Percentiles rank a stretch among this genome's conserved stretches.
phyloP scores from a whole-genome alignment of 768 basidiomycete genomes.

The Calocybe cyanea region DNA sequence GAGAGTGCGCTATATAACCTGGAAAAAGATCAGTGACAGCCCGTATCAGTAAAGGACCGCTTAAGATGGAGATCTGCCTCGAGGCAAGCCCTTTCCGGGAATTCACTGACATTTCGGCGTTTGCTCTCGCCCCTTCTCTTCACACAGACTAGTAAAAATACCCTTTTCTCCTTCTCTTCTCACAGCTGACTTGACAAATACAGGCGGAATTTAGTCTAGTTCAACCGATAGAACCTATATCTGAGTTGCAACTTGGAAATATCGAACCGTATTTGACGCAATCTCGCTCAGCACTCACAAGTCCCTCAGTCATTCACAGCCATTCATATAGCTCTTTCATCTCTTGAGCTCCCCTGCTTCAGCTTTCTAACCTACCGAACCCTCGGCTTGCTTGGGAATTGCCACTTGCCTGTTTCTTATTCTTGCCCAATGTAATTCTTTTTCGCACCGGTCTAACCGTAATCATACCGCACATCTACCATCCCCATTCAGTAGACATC shows the following conservation, averaged over 20 bases:
- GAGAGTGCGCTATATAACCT: constrained; percentile 24
- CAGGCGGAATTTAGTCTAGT: constrained; percentile 16
- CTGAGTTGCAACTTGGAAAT: no score
- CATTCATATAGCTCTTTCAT: constrained; percentile 12
- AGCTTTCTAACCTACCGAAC: constrained; percentile 1
- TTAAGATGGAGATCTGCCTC: constrained; percentile 19
- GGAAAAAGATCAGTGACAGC: constrained; percentile 13
- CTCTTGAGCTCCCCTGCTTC: constrained; percentile 6
- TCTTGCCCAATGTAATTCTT: neutral
- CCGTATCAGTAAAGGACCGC: no score
- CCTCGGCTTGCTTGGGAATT: constrained; percentile 11
- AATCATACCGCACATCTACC: constrained; percentile 25
- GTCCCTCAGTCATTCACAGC: no score
- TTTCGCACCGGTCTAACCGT: constrained; percentile 20
- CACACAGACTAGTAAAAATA: constrained; percentile 10
- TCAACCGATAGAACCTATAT: no score
- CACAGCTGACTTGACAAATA: constrained; percentile 10
- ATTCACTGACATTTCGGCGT: constrained; percentile 16
- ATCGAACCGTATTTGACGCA: neutral
- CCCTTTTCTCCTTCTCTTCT: constrained; percentile 6
- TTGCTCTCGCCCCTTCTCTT: constrained; percentile 13
- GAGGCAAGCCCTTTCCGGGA: constrained; percentile 15
- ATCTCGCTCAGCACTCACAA: constrained; percentile 2
- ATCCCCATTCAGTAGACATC: constrained; percentile 28
- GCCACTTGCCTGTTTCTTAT: no score